A percentile compares a stretch with the other conserved stretches of the same genome.
Conservation (phyloP, 192 early-diverging fungal genomes). For the Coemansia guatemalensis region DNA sequence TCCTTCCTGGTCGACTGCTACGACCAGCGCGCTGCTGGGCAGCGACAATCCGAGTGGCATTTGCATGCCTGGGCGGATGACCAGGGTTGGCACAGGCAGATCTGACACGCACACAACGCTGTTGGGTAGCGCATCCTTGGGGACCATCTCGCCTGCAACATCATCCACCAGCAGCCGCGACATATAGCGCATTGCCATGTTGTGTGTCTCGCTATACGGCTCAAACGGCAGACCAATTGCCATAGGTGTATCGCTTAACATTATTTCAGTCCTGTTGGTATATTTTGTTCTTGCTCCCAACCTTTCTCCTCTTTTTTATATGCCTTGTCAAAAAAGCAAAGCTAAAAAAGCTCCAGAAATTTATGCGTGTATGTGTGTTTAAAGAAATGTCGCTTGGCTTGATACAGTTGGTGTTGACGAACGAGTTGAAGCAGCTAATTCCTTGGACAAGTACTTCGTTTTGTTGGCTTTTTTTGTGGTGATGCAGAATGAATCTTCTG, state of each 20-base stretch:
- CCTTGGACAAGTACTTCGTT: too few species aligned
- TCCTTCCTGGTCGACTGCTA: slow-evolving; percentile 35
- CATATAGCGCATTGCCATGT: slow-evolving; percentile 31
- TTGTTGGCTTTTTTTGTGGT: too few species aligned
- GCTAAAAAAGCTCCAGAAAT: neutral
- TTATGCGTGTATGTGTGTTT: slow-evolving; percentile 1
- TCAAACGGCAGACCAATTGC: slow-evolving; percentile 42
- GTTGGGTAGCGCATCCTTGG: neutral
- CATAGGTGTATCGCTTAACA: slow-evolving; percentile 43
- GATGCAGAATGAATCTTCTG: too few species aligned
- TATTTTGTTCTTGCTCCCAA: neutral
- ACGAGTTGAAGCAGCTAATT: neutral
- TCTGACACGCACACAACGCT: slow-evolving; percentile 34
- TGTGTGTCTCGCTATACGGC: slow-evolving; percentile 31
- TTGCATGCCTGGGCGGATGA: slow-evolving; percentile 47
- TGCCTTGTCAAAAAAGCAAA: neutral
- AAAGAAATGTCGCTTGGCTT: neutral
- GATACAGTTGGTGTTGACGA: neutral
- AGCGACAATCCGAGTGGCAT: slow-evolving; percentile 35
- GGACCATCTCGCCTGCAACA: slow-evolving; percentile 38
- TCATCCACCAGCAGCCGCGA: slow-evolving; percentile 42
- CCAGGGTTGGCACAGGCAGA: slow-evolving; percentile 33
- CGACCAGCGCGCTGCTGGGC: slow-evolving; percentile 35
- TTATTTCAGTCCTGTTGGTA: neutral
- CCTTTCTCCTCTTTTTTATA: too few species aligned